Conservation (phyloP, 495 filamentous ascomycete species). For the Delitschia confertaspora region DNA sequence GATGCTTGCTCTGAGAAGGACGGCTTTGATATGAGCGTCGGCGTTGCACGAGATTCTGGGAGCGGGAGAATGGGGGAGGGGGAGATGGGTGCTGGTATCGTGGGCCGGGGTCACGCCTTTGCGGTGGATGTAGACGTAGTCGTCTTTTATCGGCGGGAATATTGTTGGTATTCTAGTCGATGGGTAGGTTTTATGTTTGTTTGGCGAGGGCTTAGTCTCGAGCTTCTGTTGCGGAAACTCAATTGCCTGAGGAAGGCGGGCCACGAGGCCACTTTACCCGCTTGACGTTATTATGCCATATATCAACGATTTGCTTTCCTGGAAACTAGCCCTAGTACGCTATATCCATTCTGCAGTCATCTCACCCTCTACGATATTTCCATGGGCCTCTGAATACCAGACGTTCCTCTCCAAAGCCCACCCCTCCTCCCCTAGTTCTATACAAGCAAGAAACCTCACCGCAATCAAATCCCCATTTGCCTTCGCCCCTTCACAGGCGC, state of each 20-base stretch:
- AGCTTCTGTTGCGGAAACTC: neutral
- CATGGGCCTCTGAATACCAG: neutral
- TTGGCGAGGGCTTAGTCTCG: neutral
- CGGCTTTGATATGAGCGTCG: conserved; percentile 34
- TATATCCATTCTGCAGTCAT: conserved; percentile 8
- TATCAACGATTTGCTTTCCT: conserved; percentile 34
- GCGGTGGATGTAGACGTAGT: conserved; percentile 34
- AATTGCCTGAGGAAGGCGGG: neutral
- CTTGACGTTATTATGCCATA: conserved; percentile 36
- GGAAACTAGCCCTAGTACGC: conserved; percentile 17
- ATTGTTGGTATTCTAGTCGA: neutral
- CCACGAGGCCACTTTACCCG: conserved; percentile 31
- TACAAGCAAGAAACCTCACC: conserved; percentile 32
- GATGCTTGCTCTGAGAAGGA: conserved; percentile 20
- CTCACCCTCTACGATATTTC: too few relatives aligned
- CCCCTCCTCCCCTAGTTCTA: conserved; percentile 28
- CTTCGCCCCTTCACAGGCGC: conserved; percentile 35
- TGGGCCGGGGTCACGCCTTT: conserved; percentile 36
- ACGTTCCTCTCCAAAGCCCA: conserved; percentile 24
- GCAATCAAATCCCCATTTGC: conserved; percentile 36
- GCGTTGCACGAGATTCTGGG: conserved; percentile 34
- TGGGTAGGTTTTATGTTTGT: neutral
- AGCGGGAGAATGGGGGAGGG: conserved; percentile 33
- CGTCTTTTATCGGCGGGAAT: neutral
- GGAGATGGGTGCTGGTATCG: conserved; percentile 8